Base-by-base conservation (phyloP, 345 rosid species). In the Mangifera indica region DNA sequence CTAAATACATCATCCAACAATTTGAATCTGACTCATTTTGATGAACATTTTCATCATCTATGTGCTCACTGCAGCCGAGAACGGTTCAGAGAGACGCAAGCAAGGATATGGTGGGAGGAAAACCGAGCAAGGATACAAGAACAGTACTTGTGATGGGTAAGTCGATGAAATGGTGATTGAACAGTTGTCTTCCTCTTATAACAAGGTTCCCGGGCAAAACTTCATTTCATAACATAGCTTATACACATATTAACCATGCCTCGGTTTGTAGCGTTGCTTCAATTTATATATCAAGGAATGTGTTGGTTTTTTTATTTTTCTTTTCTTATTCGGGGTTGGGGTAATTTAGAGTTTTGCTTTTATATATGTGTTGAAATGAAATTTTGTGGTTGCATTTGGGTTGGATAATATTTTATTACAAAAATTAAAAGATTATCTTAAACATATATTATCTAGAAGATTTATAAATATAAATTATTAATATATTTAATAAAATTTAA, bases 31-130 rank as follows among this genome's bases (percentile, higher is more conserved):
- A 34, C 42, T 37, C 4, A 4, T 17, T 8, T 37, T 51, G 49
- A 45, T 21, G 8, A 56, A 49, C 29, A 52, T 56, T 63, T 54
- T 53, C 10, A 24, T 70, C 3, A 3, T 29, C 32, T 29, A 3
- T 29, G 32, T 29, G 32, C 2, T 29, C 3, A 3, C 65, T 82
- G 89, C 90, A 94, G 99, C 86, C 99, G 99, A 59, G 97, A 95
- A 45, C 86, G 13, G 73, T 95, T 95, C 58, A 96, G 92, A 26
- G 99, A 95, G 72, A 87, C 78, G 81, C 86, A 88, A 57, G 97
- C 99, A 12, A 89, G 93, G 82, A 34, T 88, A 72, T 95, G 99
- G 99, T 95, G 99, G 99, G 98, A 92, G 51, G 87, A 91, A 79
- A 95, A 95, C 80, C 88, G 97, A 76, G 91, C 84, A 10, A 87